Base-by-base conservation (phyloP, 139 green algal species). In the Chlamydomonas eustigma region DNA sequence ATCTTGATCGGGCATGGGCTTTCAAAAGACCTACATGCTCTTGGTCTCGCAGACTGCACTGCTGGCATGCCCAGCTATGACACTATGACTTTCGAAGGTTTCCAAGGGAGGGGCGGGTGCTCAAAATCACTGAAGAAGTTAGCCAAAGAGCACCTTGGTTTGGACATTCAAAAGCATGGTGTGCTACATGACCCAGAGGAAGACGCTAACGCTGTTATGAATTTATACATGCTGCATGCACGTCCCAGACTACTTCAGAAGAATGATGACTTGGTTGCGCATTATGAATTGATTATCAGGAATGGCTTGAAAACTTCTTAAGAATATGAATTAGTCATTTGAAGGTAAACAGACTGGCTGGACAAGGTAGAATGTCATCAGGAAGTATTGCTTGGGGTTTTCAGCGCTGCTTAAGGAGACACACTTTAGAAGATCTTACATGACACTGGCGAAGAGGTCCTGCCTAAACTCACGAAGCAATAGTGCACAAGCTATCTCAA, bases 1-100 rank as follows among this genome's bases (percentile, higher is more conserved):
- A 6, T 71, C 35, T 64, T 80, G 50, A 66, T 80, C 22, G 75
- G 75, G 1, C 75, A 80, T 51, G 75, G 75, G 5, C 39, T 80
- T 4, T 37, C 65, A 2, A 80, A 80, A 34, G 75, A 80, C 75
- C 75, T 80, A 1, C 31, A 34, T 1, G 66, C 75, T 32, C 33
- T 80, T 22, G 75, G 75, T 1, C 35, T 80, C 25, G 37, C 39
- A 1, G 35, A 35, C 22, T 22, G 32, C 4, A 24, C 67, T 4
- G 33, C 31, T 28, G n/a, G 64, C 51, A 38, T 37, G 37, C 25
- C 28, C 4, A 4, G 12, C 32, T 69, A 69, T 79, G 75, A 79
- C 24, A 79, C 75, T 2, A 79, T 74, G 37, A 68, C 75, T n/a
- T 79, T 31, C 39, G 4, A 25, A 2, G 51, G 68, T 36, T 79